Evolutionary conservation across 306 rosid genomes (phyloP), one percentile per base, ranked within the genome.

Genomic region (Nissolia schottii): DNA sequence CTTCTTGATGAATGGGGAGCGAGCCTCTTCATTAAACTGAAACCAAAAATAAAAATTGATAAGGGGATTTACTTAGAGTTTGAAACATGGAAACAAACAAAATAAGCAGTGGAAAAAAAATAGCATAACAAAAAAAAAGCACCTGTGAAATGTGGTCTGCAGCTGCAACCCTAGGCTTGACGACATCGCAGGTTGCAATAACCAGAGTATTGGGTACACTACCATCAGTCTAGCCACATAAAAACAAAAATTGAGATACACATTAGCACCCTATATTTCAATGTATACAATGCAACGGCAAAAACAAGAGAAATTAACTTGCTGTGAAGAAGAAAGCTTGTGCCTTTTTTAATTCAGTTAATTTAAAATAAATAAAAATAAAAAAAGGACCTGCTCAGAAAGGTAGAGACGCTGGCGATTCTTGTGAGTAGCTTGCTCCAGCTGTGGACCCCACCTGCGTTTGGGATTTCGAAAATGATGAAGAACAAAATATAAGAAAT

Each of bases 91-190:
- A 67, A 55, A 18, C 16, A 6, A 70, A 56, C 27, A 59, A 25
- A 43, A n/a, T 6, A 3, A 5, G 16, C 9, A 15, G 15, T 15
- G 19, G 59, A 23, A 24, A 56, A 73, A 62, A 35, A 5, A 22
- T 24, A 69, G 16, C 11, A 19, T n/a, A n/a, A 29, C 28, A 19
- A 7, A 38, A 61, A 25, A 66, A 68, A 14, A 68, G 74, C 71
- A 88, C 99, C 99, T 95, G 99, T 0, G 97, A 88, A 66, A 95
- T 95, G 78, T 95, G 97, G 77, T 95, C 99, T 0, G 99, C 97
- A 24, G 99, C 99, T 11, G 99, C 99, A 84, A 95, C 99, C 85
- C 99, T 92, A 12, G 91, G 89, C 70, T 89, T 95, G 69, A 95
- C 99, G 67, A 95, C 96, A 78, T 95, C 99, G 64, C 99, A 95